These are phyloP conservation scores for Acidomyces sp. DNA, from an alignment of 495 filamentous ascomycete species.

Conservation along the genomic window DNA sequence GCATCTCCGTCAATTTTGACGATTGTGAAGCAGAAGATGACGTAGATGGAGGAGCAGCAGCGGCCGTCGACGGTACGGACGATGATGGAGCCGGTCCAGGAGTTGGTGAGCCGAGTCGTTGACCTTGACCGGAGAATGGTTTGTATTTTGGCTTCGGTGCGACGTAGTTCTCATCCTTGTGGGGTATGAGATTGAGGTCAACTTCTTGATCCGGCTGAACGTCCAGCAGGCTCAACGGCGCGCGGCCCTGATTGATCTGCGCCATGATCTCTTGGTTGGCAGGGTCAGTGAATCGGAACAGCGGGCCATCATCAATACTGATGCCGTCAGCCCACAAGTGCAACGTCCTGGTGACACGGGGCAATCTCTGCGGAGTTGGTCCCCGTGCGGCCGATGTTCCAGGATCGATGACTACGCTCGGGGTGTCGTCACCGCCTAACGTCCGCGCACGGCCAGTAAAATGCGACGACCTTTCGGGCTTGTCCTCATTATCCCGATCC, in stretches of 20 bases:
- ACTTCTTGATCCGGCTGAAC: conserved; percentile 74
- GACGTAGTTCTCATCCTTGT: conserved; percentile 65
- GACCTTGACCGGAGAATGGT: conserved; percentile 71
- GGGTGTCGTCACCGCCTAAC: conserved; percentile 78
- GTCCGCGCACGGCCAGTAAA: conserved; percentile 78
- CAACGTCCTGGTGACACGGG: conserved; percentile 52
- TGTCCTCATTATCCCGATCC: conserved; percentile 38
- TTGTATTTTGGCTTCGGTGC: conserved; percentile 73
- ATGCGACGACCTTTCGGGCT: conserved; percentile 30
- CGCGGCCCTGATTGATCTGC: conserved; percentile 75
- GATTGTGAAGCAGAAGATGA: conserved; percentile 28
- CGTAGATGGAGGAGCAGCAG: conserved; percentile 24
- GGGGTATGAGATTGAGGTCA: conserved; percentile 77
- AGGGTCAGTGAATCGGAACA: conserved; percentile 80
- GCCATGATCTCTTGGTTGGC: conserved; percentile 66
- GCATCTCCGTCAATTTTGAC: conserved; percentile 32
- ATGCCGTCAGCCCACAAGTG: conserved; percentile 94
- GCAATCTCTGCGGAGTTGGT: conserved; percentile 29
- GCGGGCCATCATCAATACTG: conserved; percentile 85
- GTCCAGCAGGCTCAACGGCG: conserved; percentile 79
- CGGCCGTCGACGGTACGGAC: conserved; percentile 25
- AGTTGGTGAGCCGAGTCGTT: conserved; percentile 82
- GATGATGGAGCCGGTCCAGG: conserved; percentile 43
- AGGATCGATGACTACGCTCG: conserved; percentile 58
- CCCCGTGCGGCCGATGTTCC: conserved; percentile 23